Base-by-base conservation (phyloP, 148 eudicot genomes). In the Selenicereus undatus region DNA sequence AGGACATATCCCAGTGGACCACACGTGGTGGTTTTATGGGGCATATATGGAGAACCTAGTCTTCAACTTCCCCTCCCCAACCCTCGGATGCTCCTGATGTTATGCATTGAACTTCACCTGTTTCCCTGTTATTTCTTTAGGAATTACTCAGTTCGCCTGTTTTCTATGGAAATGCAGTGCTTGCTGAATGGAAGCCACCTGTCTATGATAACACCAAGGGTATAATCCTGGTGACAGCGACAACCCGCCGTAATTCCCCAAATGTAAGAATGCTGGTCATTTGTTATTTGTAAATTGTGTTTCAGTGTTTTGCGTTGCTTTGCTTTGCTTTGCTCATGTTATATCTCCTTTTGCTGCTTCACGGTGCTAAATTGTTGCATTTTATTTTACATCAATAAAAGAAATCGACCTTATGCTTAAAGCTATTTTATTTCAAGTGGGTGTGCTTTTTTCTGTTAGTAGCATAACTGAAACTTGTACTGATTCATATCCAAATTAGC, bases 141-240 rank as follows among this genome's bases (percentile, higher is more conserved):
- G 50, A 39, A 45, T 48, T 79, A 56, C 48, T 50, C 48, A 75
- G 48, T 29, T 77, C 13, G 60, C 64, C 30, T 43, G 21, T 51
- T 51, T 58, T 58, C 64, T 73, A 8, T 75, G 22, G 74, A 64
- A 70, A 42, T 81, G 84, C 87, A 96, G 99, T 94, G 73, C 99
- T 96, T 86, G 89, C 99, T n/a, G 99, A 96, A 87, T 96, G 99
- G 99, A 96, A 96, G 81, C 98, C 97, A 70, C 98, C 99, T 71
- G 95, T 94, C 54, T 96, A 96, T 89, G 99, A 94, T 84, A 96
- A 96, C 87, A 83, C 90, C 48, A 94, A 83, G 85, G 99, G 99
- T 81, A 88, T 96, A 84, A 88, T 90, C 39, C 84, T 96, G 86
- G 97, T 96, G 81, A 91, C 97, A 52, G 99, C 99, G 43, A 86